Conservation (phyloP, 768 basidiomycete species). For the Pleurotus djamor region DNA sequence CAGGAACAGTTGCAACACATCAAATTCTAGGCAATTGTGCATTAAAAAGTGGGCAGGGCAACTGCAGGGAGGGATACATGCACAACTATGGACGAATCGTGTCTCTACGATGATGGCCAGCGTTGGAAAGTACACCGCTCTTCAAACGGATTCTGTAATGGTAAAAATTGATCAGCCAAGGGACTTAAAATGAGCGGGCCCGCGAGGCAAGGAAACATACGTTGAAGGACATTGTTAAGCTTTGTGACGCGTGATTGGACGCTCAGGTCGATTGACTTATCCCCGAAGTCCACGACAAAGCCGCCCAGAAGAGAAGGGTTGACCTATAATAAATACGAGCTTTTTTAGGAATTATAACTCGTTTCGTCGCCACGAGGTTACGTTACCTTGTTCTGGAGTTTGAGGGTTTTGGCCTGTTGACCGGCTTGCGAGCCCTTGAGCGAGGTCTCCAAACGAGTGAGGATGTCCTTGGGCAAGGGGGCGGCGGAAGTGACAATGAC, state of each 20-base stretch:
- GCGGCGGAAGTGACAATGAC: constrained; percentile 89
- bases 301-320: constrained; percentile 93
- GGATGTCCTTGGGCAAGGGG: constrained; percentile 74
- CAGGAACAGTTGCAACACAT: too few relatives aligned
- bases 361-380: too few relatives aligned
- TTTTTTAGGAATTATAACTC: too few relatives aligned
- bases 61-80: not conserved
- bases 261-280: constrained; percentile 97
- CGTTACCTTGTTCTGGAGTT: constrained; percentile 85
- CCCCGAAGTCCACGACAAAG: constrained; percentile 93
- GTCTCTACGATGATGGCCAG: too few relatives aligned
- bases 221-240: constrained; percentile 84
- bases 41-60: too few relatives aligned
- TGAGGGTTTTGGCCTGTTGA: constrained; percentile 83
- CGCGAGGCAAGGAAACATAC: constrained; percentile 41
- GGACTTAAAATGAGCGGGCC: not conserved
- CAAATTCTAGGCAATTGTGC: too few relatives aligned
- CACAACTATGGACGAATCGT: not conserved
- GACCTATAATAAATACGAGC: constrained; percentile 47
- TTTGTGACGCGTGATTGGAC: constrained; percentile 93
- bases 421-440: constrained; percentile 87
- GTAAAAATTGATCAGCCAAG: not conserved
- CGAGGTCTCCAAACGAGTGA: constrained; percentile 76
- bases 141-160: constrained; percentile 36
- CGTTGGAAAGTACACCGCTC: too few relatives aligned